Conservation (phyloP, 495 filamentous ascomycete genomes). For the Cercophora newfieldiana region DNA sequence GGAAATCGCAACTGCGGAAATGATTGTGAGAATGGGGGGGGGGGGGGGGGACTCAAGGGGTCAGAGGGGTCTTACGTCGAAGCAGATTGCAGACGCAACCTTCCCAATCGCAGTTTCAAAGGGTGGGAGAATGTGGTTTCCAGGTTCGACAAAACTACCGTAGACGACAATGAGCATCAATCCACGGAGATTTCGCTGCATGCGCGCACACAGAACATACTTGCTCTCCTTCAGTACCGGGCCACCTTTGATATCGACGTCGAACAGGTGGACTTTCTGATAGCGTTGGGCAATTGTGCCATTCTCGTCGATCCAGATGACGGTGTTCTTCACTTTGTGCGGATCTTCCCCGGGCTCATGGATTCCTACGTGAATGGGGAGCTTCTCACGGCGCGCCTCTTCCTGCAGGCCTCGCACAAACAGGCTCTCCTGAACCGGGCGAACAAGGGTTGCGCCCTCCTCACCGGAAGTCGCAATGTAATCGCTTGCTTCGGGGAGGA, state of each 20-base stretch:
- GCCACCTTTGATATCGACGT: conserved; percentile 36
- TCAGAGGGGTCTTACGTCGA: conserved; percentile 59
- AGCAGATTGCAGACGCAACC: conserved; percentile 81
- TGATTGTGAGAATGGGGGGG: neutral
- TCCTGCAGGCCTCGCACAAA: conserved; percentile 74
- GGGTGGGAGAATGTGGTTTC: conserved; percentile 51
- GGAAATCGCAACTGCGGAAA: conserved; percentile 62
- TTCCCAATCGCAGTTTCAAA: conserved; percentile 72
- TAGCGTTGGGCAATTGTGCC: conserved; percentile 43
- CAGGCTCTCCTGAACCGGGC: conserved; percentile 48
- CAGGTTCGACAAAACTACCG: conserved; percentile 30
- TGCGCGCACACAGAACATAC: conserved; percentile 3
- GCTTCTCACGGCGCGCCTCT: conserved; percentile 56
- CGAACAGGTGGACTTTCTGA: conserved; percentile 61
- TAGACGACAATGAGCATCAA: conserved; percentile 30
- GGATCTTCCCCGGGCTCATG: conserved; percentile 47
- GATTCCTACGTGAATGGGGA: conserved; percentile 86
- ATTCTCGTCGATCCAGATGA: conserved; percentile 45
- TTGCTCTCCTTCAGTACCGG: conserved; percentile 34
- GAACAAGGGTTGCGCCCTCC: conserved; percentile 67
- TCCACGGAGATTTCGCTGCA: conserved; percentile 14
- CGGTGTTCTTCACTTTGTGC: conserved; percentile 46
- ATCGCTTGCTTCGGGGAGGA: conserved; percentile 90
- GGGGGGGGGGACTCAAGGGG: neutral
- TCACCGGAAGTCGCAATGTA: conserved; percentile 71